Conservation (phyloP, 371 early-diverging fungal genomes). For the Mucor racemosus region DNA sequence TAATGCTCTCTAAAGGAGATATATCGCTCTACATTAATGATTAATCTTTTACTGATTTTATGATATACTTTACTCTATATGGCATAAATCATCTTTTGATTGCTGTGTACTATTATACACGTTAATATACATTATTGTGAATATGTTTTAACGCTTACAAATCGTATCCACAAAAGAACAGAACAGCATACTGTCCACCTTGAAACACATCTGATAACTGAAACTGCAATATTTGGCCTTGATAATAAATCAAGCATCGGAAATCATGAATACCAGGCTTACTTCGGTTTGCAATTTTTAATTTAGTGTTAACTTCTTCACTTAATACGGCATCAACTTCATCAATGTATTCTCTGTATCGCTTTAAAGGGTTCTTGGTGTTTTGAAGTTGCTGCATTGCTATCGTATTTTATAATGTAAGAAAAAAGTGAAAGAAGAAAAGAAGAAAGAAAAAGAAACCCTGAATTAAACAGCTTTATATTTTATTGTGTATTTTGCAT, state of each 20-base stretch:
- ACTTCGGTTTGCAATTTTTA: background rate
- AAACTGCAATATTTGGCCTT: slow-evolving; percentile 12
- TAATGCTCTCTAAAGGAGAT: slow-evolving; percentile 10
- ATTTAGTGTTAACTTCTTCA: background rate
- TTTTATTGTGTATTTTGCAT: background rate
- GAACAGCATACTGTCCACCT: slow-evolving; percentile 1
- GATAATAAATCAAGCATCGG: slow-evolving; percentile 17
- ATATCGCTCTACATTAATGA: background rate
- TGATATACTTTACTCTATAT: slow-evolving; percentile 22
- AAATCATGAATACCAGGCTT: slow-evolving; percentile 14
- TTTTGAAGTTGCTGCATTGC: background rate
- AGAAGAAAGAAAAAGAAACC: background rate
- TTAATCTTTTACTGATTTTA: background rate
- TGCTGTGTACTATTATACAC: slow-evolving; percentile 15
- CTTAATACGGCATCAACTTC: background rate
- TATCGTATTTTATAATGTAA: background rate
- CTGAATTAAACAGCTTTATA: background rate
- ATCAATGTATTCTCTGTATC: background rate
- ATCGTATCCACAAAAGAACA: slow-evolving; percentile 36
- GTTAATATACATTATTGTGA: too few species aligned
- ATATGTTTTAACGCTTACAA: slow-evolving; percentile 22
- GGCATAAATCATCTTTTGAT: slow-evolving; percentile 20
- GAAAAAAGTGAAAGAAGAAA: background rate
- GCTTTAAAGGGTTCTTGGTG: background rate
- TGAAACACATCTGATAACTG: slow-evolving; percentile 14